Evolutionary conservation across 371 early-diverging fungal genomes (phyloP), one percentile per base, ranked within the genome.

Genomic region (Mortierella sp.): DNA sequence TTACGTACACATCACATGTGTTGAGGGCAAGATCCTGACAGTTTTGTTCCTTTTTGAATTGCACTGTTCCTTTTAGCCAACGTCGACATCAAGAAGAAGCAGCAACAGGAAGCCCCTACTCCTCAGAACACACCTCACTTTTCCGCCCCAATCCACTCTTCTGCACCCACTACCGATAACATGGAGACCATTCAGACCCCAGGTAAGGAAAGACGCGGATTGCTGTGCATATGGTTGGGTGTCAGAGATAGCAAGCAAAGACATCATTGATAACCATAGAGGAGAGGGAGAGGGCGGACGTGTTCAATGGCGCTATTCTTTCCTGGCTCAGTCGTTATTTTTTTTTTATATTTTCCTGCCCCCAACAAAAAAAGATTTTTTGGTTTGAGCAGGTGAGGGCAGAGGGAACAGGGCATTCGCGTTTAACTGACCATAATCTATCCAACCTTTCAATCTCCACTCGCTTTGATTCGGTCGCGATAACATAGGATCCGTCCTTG

Each of bases 121-220:
- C 94, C 94, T 76, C 95, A 95, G 89, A 95, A 95, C 88, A 94
- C 95, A 74, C 95, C 95, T 70, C 91, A 92, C 72, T 91, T 92
- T 83, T 90, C 91, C 52, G 92, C 93, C 76, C 94, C 93, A 54
- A 89, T 94, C 48, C 88, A 91, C 47, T 84, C 90, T 16, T 89
- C 89, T 50, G 84, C 80, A 16, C 90, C 92, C 42, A 86, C 87
- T 50, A 80, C 84, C 72, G 89, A 90, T 86, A 89, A 90, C 77
- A 85, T 84, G 86, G 90, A 90, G 70, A 82, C 84, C 88, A 57
- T 87, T 82, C 78, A 90, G 72, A 80, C 80, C 75, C 80, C 75
- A 75, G 80, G 80, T 80, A 80, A 79, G 68, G 42, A 31, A 42
- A 8, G 63, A 63, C 48, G 28, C 11, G 72, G 54, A 63, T 63